A percentile compares a stretch with the other conserved stretches of the same genome.
Evolutionary conservation across 768 basidiomycete genomes (phyloP).

Genomic region (Tylopilus sp.): DNA sequence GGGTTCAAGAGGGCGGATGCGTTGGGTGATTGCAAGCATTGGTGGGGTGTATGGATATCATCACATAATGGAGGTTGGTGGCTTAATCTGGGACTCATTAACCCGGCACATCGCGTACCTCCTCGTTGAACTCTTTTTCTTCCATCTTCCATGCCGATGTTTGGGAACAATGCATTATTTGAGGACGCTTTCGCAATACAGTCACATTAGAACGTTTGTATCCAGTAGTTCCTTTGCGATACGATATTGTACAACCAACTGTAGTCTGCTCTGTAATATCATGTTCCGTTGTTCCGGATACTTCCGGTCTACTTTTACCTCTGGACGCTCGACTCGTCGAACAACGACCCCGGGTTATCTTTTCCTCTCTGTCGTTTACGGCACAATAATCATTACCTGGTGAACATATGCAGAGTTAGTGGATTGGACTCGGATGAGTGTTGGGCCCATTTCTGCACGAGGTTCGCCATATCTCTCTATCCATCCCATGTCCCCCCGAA

Average conservation of each 20-base stretch:
- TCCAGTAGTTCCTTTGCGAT: constrained; percentile 5
- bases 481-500: too few species aligned
- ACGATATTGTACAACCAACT: background rate
- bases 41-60: constrained; percentile 40
- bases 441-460: too few species aligned
- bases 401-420: too few species aligned
- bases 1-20: constrained; percentile 50
- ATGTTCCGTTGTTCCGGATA: too few species aligned
- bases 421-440: too few species aligned
- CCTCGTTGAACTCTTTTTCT: background rate
- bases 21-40: constrained; percentile 44
- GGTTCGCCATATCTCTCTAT: too few species aligned
- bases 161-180: background rate
- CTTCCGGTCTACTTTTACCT: too few species aligned
- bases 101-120: constrained; percentile 12
- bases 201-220: constrained; percentile 10
- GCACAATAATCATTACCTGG: too few species aligned
- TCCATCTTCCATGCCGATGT: background rate
- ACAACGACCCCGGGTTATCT: too few species aligned
- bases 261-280: background rate
- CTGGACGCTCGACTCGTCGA: too few species aligned
- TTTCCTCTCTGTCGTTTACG: too few species aligned
- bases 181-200: background rate
- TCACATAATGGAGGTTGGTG: constrained; percentile 39
- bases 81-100: constrained; percentile 44